Base-by-base conservation (phyloP, 208 protist genomes). In the Wallacemonas collosoma region DNA sequence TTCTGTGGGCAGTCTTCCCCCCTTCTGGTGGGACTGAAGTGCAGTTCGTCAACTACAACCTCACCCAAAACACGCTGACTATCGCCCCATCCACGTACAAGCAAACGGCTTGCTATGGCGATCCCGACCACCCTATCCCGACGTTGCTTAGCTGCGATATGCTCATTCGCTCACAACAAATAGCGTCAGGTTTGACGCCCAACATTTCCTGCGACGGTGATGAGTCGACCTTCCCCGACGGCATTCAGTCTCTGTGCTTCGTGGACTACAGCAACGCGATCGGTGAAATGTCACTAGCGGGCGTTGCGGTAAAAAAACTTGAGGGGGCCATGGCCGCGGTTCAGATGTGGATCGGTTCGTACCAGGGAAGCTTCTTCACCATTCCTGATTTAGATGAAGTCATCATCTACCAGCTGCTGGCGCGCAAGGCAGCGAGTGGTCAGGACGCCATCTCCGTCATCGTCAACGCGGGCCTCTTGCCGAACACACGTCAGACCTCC, bases 341-440 rank as follows among this genome's bases (percentile, higher is more conserved):
- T 36, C 57, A 77, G 61, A 15, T 60, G 39, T 82, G 77, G 77
- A 26, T 78, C 35, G 62, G 53, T 48, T 70, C 73, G 6, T 82
- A 77, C 65, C 73, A 74, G 38, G 35, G 63, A 5, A 61, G 45
- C 12, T 38, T 83, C 38, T 80, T 71, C 39, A 68, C 76, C n/a
- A 58, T 79, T 45, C 83, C 83, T 1, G 64, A 74, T 11, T 75
- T 88, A 7, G 83, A 88, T 55, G 71, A 79, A 51, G 64, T 88
- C 68, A 85, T 88, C 40, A 39, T 85, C 14, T 78, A 79, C 15
- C 83, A 88, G 36, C 82, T 81, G 80, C 61, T 88, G 3, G 83
- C 83, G 5, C 76, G 75, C 11, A 79, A 85, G 55, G n/a, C 61
- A 15, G 14, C 55, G 35, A 53, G 48, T 6, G 64, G 75, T 7